These are phyloP conservation scores for Dioscorea alata DNA, from an alignment of 106 monocot genomes.

Conservation along the genomic window DNA sequence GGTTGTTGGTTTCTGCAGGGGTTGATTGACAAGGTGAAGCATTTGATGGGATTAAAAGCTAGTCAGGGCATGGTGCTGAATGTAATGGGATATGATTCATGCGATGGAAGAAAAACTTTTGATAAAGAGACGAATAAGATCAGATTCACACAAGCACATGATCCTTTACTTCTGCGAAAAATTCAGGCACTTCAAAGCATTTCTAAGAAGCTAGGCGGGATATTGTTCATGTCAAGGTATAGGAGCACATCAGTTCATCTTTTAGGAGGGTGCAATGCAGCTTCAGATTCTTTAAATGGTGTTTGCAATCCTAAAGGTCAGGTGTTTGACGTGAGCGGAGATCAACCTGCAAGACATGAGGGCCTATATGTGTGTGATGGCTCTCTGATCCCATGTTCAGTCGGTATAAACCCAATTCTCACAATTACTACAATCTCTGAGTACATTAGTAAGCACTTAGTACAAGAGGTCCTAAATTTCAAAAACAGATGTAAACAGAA, in stretches of 20 bases:
- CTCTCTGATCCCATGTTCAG: slow-evolving; percentile 36
- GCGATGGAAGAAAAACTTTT: slow-evolving; percentile 23
- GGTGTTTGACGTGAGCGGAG: slow-evolving; percentile 7
- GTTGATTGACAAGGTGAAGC: slow-evolving; percentile 28
- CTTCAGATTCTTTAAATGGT: slow-evolving; percentile 15
- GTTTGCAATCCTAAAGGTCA: slow-evolving; percentile 29
- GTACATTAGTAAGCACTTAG: slow-evolving; percentile 11
- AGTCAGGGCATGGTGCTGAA: slow-evolving; percentile 24
- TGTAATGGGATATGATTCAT: slow-evolving; percentile 27
- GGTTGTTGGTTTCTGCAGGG: slow-evolving; percentile 32
- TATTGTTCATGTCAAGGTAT: slow-evolving; percentile 36
- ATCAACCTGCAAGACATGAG: slow-evolving; percentile 15
- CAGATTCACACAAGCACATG: slow-evolving; percentile 13
- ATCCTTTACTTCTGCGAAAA: slow-evolving; percentile 35
- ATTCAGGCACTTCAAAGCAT: slow-evolving; percentile 26
- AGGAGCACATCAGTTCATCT: slow-evolving; percentile 36
- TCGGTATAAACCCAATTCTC: slow-evolving; percentile 32
- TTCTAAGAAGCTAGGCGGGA: slow-evolving; percentile 28
- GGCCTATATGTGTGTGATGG: slow-evolving; percentile 36
- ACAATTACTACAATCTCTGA: slow-evolving; percentile 26
- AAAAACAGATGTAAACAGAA: slow-evolving; percentile 1
- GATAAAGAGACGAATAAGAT: slow-evolving; percentile 24
- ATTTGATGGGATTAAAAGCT: slow-evolving; percentile 15
- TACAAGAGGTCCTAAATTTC: slow-evolving; percentile 20
- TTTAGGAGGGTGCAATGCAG: slow-evolving; percentile 38